Evolutionary conservation across 306 rosid species (phyloP), one percentile per base, ranked within the genome.

Genomic region (Cicer cuneatum): DNA sequence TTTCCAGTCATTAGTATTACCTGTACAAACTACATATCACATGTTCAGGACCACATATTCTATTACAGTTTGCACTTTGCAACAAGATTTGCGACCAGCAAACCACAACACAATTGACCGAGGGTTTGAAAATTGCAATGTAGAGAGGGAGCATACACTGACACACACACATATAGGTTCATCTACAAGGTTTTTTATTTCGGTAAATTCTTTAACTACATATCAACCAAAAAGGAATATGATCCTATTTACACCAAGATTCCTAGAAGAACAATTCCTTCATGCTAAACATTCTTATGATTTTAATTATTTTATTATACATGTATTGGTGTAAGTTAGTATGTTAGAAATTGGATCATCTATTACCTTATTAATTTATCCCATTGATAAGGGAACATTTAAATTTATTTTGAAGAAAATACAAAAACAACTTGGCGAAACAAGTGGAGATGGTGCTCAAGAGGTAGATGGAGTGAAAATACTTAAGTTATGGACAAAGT

Each of bases 201-300:
- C 43, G 35, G 69, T 14, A 33, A 54, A 42, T 29, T 62, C 42
- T 41, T 42, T 40, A 49, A 69, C 39, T 13, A 41, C 58, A 64
- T 45, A 18, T 54, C 51, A 79, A 53, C 54, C 46, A 52, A 14
- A 47, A 70, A 61, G 1, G 66, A 69, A 81, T 24, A 21, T 37
- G 61, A 72, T n/a, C n/a, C n/a, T 53, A 59, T 42, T 56, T 29
- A 51, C 73, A 93, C 98, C 97, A 93, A 66, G 33, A 88, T 87
- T 56, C 97, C 98, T 45, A 93, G 80, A 79, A 93, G 98, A 48
- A 85, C 82, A 74, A 83, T 57, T 77, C 98, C 98, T 83, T 93
- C 98, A 80, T 66, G 96, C 42, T 87, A 86, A 85, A 91, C 96
- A 86, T n/a, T n/a, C n/a, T n/a, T n/a, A n/a, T n/a, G n/a, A n/a